phyloP scores from a whole-genome alignment of 352 stramenopile genomes.

The Phytophthora idaei region DNA sequence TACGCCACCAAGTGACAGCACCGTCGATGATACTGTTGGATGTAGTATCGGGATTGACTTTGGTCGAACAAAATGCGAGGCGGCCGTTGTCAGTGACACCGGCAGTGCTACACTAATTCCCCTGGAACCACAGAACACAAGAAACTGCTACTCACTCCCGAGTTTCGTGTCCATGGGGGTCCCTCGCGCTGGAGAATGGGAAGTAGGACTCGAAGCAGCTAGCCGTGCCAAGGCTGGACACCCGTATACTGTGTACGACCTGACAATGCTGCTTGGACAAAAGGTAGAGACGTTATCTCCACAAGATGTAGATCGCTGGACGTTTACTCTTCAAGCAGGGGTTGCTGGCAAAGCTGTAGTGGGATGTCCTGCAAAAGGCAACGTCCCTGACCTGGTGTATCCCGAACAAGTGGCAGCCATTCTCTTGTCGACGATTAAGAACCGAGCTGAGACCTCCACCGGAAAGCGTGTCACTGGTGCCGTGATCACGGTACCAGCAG shows the following conservation, averaged over 20 bases:
- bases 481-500: slow-evolving; percentile 39
- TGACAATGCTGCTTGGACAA: slow-evolving; percentile 33
- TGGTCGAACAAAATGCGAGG: slow-evolving; percentile 34
- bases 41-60: slow-evolving; percentile 39
- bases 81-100: slow-evolving; percentile 24
- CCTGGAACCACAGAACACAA: slow-evolving; percentile 14
- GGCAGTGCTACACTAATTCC: slow-evolving; percentile 26
- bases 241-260: slow-evolving; percentile 38
- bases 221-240: slow-evolving; percentile 32
- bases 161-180: slow-evolving; percentile 29
- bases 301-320: slow-evolving; percentile 35
- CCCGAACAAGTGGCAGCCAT: slow-evolving; percentile 57
- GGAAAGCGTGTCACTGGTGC: slow-evolving; percentile 18
- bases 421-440: slow-evolving; percentile 45
- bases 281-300: slow-evolving; percentile 25
- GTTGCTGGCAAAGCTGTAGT: slow-evolving; percentile 41
- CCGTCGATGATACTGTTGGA: not conserved
- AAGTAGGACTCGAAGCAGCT: slow-evolving; percentile 23
- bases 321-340: slow-evolving; percentile 37
- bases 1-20: slow-evolving; percentile 9
- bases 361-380: slow-evolving; percentile 16
- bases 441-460: slow-evolving; percentile 34
- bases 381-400: slow-evolving; percentile 21
- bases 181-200: slow-evolving; percentile 15
- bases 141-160: slow-evolving; percentile 24